Conservation (phyloP, 495 filamentous ascomycete genomes). For the Viridothelium virens region DNA sequence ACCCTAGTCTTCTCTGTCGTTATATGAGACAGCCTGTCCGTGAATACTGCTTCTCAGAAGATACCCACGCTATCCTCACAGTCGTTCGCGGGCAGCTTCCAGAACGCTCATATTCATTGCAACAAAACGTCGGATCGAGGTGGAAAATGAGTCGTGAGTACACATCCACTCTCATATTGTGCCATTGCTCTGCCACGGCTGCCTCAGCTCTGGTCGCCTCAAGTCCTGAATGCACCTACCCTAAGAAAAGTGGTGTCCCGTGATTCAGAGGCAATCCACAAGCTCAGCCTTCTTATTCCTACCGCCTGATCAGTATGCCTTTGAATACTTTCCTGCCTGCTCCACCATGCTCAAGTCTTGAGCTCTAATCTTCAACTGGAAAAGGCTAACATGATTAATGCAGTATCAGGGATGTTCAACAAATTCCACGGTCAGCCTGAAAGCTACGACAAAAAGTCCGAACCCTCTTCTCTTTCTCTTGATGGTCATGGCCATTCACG, state of each 20-base stretch:
- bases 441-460: constrained; percentile 96
- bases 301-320: too few species aligned
- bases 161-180: background rate
- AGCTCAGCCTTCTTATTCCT: background rate
- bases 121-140: background rate
- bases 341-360: background rate
- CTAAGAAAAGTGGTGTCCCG: background rate
- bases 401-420: constrained; percentile 89
- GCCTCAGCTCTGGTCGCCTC: background rate
- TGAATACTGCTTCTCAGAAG: constrained; percentile 12
- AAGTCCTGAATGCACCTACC: background rate
- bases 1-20: background rate
- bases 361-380: background rate
- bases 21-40: constrained; percentile 7
- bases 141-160: constrained; percentile 2
- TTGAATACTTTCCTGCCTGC: background rate
- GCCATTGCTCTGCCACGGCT: background rate
- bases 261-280: background rate
- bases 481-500: constrained; percentile 7
- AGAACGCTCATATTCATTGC: background rate
- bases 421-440: constrained; percentile 96
- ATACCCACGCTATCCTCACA: constrained; percentile 5
- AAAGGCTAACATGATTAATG: constrained; percentile 8
- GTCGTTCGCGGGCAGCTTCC: constrained; percentile 3
- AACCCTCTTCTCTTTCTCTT: constrained; percentile 15